phyloP scores from a whole-genome alignment of 495 filamentous ascomycete species.

The Opeltia flavorubescens region DNA sequence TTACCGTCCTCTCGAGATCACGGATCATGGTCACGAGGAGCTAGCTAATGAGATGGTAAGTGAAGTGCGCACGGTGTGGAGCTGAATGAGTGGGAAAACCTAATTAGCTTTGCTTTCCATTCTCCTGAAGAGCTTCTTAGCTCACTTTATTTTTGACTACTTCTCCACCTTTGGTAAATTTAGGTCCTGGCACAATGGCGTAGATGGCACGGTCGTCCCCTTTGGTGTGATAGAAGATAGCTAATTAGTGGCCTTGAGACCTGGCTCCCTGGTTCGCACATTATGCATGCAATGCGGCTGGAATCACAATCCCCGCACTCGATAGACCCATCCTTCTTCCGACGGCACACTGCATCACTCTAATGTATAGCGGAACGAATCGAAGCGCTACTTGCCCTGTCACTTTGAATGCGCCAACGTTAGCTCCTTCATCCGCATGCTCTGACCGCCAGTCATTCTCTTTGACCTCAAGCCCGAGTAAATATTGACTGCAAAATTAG shows the following conservation, averaged over 20 bases:
- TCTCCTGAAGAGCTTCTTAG: background rate
- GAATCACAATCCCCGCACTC: background rate
- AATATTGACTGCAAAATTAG: background rate
- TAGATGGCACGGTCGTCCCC: too few relatives aligned
- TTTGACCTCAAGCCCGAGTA: background rate
- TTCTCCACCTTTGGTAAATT: background rate
- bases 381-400: background rate
- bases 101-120: too few relatives aligned
- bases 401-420: background rate
- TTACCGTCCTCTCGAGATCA: too few relatives aligned
- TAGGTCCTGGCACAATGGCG: background rate
- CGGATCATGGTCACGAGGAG: too few relatives aligned
- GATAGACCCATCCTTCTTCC: background rate
- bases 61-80: background rate
- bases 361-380: background rate
- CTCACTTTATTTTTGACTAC: background rate
- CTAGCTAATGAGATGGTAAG: too few relatives aligned
- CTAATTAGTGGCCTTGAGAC: background rate
- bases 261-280: background rate
- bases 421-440: background rate
- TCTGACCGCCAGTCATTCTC: constrained; percentile 1
- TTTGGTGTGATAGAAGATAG: too few relatives aligned
- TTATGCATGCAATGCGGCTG: background rate
- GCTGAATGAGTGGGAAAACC: background rate
- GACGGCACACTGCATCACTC: background rate